Conservation (phyloP, 2,329 filamentous ascomycete genomes). For the Hymenoscyphus scutula region DNA sequence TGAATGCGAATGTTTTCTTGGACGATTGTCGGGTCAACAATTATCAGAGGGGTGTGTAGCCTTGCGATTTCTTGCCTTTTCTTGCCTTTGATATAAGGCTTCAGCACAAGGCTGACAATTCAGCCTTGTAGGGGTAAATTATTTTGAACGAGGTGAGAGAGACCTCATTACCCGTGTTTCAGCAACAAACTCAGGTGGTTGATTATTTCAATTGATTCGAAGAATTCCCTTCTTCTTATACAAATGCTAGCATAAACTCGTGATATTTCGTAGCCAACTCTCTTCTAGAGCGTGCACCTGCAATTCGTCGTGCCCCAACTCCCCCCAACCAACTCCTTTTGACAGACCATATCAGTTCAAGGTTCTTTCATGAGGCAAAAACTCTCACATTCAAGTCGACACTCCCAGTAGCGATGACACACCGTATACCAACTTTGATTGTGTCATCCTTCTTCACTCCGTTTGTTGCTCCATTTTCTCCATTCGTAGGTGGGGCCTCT, state of each 20-base stretch:
- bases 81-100: background rate
- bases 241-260: slow-evolving; percentile 33
- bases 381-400: slow-evolving; percentile 78
- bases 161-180: background rate
- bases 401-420: slow-evolving; percentile 83
- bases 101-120: background rate
- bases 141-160: background rate
- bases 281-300: slow-evolving; percentile 15
- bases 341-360: slow-evolving; percentile 16
- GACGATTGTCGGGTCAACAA: slow-evolving; percentile 1
- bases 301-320: slow-evolving; percentile 20
- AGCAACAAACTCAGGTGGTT: slow-evolving; percentile 2
- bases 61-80: background rate
- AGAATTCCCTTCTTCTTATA: slow-evolving; percentile 26
- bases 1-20: background rate
- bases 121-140: background rate
- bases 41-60: background rate
- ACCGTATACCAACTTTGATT: slow-evolving; percentile 66
- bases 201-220: slow-evolving; percentile 18
- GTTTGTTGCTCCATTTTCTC: slow-evolving; percentile 50
- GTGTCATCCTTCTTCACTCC: slow-evolving; percentile 45
- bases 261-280: slow-evolving; percentile 31
- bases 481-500: slow-evolving; percentile 47
- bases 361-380: slow-evolving; percentile 60
- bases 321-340: slow-evolving; percentile 23